Percentiles rank a stretch among this genome's conserved stretches.
These are phyloP conservation scores for Cercospora beticola DNA, from an alignment of 2,329 filamentous ascomycete genomes.

Conservation along the genomic window DNA sequence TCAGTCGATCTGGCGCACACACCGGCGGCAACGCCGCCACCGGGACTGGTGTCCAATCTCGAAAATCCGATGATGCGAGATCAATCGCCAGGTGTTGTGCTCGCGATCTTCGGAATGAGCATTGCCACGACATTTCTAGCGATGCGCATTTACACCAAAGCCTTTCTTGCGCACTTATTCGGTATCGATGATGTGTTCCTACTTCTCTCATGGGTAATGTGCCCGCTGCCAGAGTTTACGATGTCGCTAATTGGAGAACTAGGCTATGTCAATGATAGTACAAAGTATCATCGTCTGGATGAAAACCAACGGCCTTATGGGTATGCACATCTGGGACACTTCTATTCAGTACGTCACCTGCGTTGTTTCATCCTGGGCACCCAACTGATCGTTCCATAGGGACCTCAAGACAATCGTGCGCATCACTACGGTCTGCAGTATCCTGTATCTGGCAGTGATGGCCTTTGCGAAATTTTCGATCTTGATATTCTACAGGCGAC, in stretches of 20 bases:
- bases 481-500: slow-evolving; percentile 19
- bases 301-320: slow-evolving; percentile 11
- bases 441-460: slow-evolving; percentile 20
- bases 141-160: slow-evolving; percentile 22
- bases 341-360: background rate
- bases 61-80: slow-evolving; percentile 13
- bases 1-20: slow-evolving; percentile 4
- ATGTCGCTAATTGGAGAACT: background rate
- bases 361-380: too few species aligned
- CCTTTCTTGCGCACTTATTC: slow-evolving; percentile 18
- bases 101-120: slow-evolving; percentile 18
- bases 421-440: slow-evolving; percentile 11
- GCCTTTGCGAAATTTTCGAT: slow-evolving; percentile 21
- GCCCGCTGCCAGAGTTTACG: background rate
- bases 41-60: slow-evolving; percentile 19
- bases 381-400: background rate
- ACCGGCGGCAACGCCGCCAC: slow-evolving; percentile 16
- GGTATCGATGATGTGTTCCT: slow-evolving; percentile 21
- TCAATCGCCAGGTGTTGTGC: slow-evolving; percentile 8
- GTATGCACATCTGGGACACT: slow-evolving; percentile 20
- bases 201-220: slow-evolving; percentile 19
- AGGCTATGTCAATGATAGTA: slow-evolving; percentile 19
- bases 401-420: slow-evolving; percentile 6
- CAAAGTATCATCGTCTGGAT: slow-evolving; percentile 18
- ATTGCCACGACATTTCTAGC: slow-evolving; percentile 17